Evolutionary conservation across 2,329 filamentous ascomycete genomes (phyloP), one percentile per base, ranked within the genome.

Genomic region (Periconia sp.): DNA sequence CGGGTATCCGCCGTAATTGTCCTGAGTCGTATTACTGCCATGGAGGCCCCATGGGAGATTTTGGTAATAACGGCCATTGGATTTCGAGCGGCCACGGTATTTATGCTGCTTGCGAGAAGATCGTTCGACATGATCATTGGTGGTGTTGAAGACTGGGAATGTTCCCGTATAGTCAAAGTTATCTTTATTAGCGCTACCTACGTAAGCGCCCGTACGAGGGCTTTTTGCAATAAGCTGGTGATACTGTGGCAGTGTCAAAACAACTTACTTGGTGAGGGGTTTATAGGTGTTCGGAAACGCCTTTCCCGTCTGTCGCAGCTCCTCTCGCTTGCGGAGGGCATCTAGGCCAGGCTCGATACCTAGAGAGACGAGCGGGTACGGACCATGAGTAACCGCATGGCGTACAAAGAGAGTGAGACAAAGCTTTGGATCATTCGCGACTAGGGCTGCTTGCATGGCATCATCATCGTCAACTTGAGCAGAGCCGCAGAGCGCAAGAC

Each of bases 341-440:
- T 26, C 21, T 5, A 24, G 28, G 26, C 38, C 38, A n/a, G 18
- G 22, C n/a, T 13, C 16, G 12, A 28, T 11, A n/a, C 34, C 40
- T 21, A 43, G 22, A 2, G 26, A 26, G 11, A 28, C n/a, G 15
- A 43, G 34, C 4, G 22, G 34, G 19, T 43, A 43, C 10, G 40
- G 28, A 15, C 40, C 40, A 12, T 38, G 34, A 13, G 34, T 38
- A n/a, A 43, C 30, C 19, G 40, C 34, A 16, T 38, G 34, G 26
- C 40, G 40, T 3, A 43, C 40, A 17, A 43, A 24, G 23, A 43
- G 18, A 4, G 30, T 43, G 40, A 43, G 23, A 12, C 36, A 36
- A n/a, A 43, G 30, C 18, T 37, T 35, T 10, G 23, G 34, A 23
- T 43, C 40, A 11, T 21, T 15, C 13, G 28, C 23, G 6, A 43